A percentile compares a stretch with the other conserved stretches of the same genome.
phyloP scores from a whole-genome alignment of 345 rosid species.

The Arabis alpina region DNA sequence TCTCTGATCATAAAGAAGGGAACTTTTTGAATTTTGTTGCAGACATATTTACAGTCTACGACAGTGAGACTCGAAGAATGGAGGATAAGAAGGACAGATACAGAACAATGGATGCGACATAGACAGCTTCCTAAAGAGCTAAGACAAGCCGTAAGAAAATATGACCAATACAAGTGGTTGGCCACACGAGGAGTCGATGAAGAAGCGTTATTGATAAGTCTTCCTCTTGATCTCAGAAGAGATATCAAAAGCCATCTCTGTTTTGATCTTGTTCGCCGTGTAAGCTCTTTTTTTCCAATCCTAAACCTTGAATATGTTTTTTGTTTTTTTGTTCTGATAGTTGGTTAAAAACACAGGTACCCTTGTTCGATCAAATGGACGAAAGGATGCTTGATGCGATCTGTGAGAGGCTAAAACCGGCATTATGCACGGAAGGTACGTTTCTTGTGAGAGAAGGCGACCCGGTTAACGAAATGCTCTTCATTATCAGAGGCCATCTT shows the following conservation, averaged over 20 bases:
- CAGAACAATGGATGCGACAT: conserved; percentile 96
- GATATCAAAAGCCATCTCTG: conserved; percentile 93
- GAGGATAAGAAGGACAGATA: conserved; percentile 90
- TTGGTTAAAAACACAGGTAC: conserved; percentile 62
- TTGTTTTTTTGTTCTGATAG: not conserved
- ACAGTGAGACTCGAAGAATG: conserved; percentile 86
- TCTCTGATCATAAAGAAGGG: not conserved
- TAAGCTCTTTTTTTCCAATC: conserved; percentile 42
- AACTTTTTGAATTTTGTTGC: conserved; percentile 32
- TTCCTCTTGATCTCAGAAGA: conserved; percentile 80
- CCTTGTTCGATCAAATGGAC: conserved; percentile 92
- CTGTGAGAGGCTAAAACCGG: conserved; percentile 85
- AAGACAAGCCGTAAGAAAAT: conserved; percentile 68
- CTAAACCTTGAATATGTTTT: not conserved
- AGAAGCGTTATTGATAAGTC: conserved; percentile 73
- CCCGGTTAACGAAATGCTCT: conserved; percentile 87
- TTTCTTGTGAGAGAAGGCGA: conserved; percentile 88
- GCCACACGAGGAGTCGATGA: conserved; percentile 93
- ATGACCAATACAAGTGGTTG: conserved; percentile 85
- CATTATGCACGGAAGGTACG: conserved; percentile 73
- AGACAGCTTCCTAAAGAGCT: conserved; percentile 79
- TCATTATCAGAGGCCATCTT: conserved; percentile 82
- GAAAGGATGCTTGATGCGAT: conserved; percentile 92
- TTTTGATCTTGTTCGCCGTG: conserved; percentile 86
- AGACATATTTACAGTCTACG: conserved; percentile 84